Evolutionary conservation across 768 basidiomycete species (phyloP).

Genomic region (Pleurotus djamor): DNA sequence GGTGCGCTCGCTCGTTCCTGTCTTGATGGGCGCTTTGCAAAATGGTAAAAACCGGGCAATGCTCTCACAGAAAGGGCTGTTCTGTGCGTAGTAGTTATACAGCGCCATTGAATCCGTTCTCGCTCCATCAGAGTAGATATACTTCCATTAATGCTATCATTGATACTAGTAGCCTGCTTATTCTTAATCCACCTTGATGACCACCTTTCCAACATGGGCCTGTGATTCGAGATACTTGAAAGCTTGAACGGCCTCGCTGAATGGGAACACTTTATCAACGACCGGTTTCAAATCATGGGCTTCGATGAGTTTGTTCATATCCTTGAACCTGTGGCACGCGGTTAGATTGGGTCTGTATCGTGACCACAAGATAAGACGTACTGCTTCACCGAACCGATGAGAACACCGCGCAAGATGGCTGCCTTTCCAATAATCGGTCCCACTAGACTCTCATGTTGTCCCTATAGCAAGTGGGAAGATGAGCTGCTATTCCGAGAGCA

Average conservation of each 20-base stretch:
- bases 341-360: not conserved
- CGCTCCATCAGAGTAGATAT: no score
- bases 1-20: no score
- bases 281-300: slow-evolving; percentile 46
- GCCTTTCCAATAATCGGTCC: slow-evolving; percentile 31
- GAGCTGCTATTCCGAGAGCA: not conserved
- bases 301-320: slow-evolving; percentile 47
- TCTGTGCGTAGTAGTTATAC: no score
- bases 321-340: slow-evolving; percentile 37
- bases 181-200: slow-evolving; percentile 38
- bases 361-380: slow-evolving; percentile 21
- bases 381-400: slow-evolving; percentile 60
- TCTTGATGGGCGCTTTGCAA: no score
- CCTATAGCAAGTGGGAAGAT: slow-evolving; percentile 14
- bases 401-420: slow-evolving; percentile 46
- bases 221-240: slow-evolving; percentile 52
- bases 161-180: not conserved
- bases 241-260: slow-evolving; percentile 50
- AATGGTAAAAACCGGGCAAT: no score
- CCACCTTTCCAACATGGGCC: slow-evolving; percentile 61
- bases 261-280: slow-evolving; percentile 57
- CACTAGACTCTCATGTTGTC: slow-evolving; percentile 26
- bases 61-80: no score
- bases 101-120: no score
- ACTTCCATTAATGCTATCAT: no score